Evolutionary conservation across 176 grass and related monocot species (phyloP).

Genomic region (Metroxylon sagu): DNA sequence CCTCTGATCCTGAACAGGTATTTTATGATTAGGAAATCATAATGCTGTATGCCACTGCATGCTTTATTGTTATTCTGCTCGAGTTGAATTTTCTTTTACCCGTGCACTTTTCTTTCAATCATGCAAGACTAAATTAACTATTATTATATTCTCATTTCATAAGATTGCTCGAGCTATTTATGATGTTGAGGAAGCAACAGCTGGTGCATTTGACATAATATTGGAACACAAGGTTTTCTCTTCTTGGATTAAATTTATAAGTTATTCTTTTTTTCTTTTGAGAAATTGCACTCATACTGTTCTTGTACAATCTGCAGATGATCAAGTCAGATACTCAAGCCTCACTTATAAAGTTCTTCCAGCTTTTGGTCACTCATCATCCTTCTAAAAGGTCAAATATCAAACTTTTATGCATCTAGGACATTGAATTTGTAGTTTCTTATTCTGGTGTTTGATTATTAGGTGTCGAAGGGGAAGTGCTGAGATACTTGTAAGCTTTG

Average conservation of each 20-base stretch:
- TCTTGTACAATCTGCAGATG: conserved; percentile 50
- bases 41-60: too few relatives aligned
- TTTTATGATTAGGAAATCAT: not conserved
- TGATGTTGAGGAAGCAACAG: conserved; percentile 94
- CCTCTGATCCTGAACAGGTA: conserved; percentile 72
- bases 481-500: conserved; percentile 74
- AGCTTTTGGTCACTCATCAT: conserved; percentile 94
- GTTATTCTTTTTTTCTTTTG: too few relatives aligned
- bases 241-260: conserved; percentile 7
- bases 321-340: conserved; percentile 66
- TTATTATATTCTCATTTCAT: conserved; percentile 13
- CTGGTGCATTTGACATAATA: conserved; percentile 83
- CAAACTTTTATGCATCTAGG: not conserved
- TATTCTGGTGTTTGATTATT: conserved; percentile 10
- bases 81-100: too few relatives aligned
- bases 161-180: conserved; percentile 86
- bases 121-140: conserved; percentile 9
- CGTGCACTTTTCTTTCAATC: too few relatives aligned
- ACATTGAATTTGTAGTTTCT: not conserved
- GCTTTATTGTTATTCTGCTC: too few relatives aligned
- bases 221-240: conserved; percentile 70
- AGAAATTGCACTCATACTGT: too few relatives aligned
- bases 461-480: conserved; percentile 91
- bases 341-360: conserved; percentile 75
- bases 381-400: conserved; percentile 81